A percentile compares a stretch with the other conserved stretches of the same genome.
phyloP scores from a whole-genome alignment of 805 yeast genomes.

The Saturnispora gosingensis region DNA sequence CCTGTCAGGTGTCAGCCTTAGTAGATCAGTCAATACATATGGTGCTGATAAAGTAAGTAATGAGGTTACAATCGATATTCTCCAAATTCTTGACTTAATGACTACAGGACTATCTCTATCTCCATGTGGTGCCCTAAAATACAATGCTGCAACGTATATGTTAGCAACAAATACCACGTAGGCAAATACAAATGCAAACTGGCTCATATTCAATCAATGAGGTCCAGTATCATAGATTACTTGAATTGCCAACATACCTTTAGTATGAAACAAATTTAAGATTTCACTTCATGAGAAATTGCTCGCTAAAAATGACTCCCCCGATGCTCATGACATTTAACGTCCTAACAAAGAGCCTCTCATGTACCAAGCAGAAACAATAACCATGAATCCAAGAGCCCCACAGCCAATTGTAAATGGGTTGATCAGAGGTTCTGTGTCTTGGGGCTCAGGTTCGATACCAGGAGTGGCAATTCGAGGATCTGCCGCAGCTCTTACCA shows the following conservation, averaged over 20 bases:
- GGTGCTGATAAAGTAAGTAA: slow-evolving; percentile 28
- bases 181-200: slow-evolving; percentile 12
- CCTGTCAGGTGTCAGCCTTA: slow-evolving; percentile 11
- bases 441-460: slow-evolving; percentile 50
- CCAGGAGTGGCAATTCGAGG: slow-evolving; percentile 79
- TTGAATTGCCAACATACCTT: neutral
- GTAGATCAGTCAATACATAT: slow-evolving; percentile 16
- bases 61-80: slow-evolving; percentile 29
- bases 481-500: slow-evolving; percentile 77
- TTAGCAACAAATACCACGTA: slow-evolving; percentile 31
- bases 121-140: slow-evolving; percentile 19
- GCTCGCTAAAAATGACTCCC: neutral
- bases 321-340: neutral
- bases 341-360: slow-evolving; percentile 32
- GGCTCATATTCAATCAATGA: neutral
- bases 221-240: no score
- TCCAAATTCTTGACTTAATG: slow-evolving; percentile 32
- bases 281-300: neutral
- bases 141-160: slow-evolving; percentile 39
- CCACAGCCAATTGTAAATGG: slow-evolving; percentile 58
- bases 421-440: slow-evolving; percentile 36
- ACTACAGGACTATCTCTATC: slow-evolving; percentile 36
- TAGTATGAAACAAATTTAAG: neutral
- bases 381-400: slow-evolving; percentile 55
- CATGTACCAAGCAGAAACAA: slow-evolving; percentile 58